phyloP scores from a whole-genome alignment of 2,329 filamentous ascomycete genomes.

The Westerdykella sp. region DNA sequence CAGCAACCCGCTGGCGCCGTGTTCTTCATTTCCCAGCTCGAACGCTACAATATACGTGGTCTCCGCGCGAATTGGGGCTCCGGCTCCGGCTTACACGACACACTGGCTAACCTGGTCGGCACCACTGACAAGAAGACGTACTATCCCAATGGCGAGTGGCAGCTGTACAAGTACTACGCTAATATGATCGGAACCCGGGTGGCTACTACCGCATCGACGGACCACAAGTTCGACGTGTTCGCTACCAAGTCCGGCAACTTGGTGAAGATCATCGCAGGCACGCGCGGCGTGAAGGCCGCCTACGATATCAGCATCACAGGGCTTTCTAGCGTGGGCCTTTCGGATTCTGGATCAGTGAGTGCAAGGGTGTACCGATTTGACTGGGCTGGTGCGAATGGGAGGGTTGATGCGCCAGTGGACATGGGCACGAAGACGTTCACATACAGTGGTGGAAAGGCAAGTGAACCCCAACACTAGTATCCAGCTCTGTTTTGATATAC shows the following conservation, averaged over 20 bases:
- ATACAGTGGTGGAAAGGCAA: slow-evolving; percentile 1
- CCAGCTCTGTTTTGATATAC: neutral
- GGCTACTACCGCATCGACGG: slow-evolving; percentile 31
- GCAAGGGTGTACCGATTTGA: slow-evolving; percentile 5
- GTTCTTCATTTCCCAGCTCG: slow-evolving; percentile 45
- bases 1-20: slow-evolving; percentile 40
- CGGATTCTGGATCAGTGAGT: slow-evolving; percentile 6
- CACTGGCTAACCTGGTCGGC: slow-evolving; percentile 39
- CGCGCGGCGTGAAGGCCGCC: slow-evolving; percentile 24
- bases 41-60: slow-evolving; percentile 40
- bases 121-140: slow-evolving; percentile 30
- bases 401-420: slow-evolving; percentile 3
- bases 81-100: slow-evolving; percentile 40
- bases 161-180: slow-evolving; percentile 46
- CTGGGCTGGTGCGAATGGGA: slow-evolving; percentile 4
- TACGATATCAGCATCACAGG: slow-evolving; percentile 34
- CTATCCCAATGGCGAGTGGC: slow-evolving; percentile 39
- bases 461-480: neutral
- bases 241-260: slow-evolving; percentile 27
- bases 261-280: slow-evolving; percentile 36
- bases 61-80: slow-evolving; percentile 45
- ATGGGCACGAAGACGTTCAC: slow-evolving; percentile 1
- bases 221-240: slow-evolving; percentile 37
- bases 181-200: slow-evolving; percentile 42
- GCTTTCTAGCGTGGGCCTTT: slow-evolving; percentile 31